Percentiles rank a stretch among this genome's conserved stretches.
These are phyloP conservation scores for Fusarium sp. DNA, from an alignment of 2,329 filamentous ascomycete species.

Conservation along the genomic window DNA sequence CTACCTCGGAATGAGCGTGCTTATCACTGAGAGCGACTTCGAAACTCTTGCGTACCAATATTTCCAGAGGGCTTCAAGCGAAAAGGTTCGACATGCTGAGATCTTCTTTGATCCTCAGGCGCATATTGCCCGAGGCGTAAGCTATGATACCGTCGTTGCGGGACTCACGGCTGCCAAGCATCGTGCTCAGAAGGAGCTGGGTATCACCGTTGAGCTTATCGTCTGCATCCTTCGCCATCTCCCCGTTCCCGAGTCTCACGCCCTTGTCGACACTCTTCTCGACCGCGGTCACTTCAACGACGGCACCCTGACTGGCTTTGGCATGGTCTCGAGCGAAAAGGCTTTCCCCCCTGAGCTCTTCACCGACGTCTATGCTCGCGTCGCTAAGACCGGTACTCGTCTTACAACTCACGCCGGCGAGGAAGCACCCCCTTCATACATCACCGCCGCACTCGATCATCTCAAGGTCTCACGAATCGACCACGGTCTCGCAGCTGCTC, in stretches of 20 bases:
- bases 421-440: slow-evolving; percentile 78
- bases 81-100: slow-evolving; percentile 80
- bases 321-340: slow-evolving; percentile 76
- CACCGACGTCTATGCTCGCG: slow-evolving; percentile 68
- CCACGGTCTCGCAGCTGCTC: slow-evolving; percentile 77
- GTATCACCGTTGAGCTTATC: slow-evolving; percentile 76
- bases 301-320: slow-evolving; percentile 73
- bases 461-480: slow-evolving; percentile 79
- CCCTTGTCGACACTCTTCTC: slow-evolving; percentile 50
- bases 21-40: slow-evolving; percentile 77
- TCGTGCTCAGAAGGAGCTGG: slow-evolving; percentile 73
- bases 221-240: slow-evolving; percentile 82
- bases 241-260: slow-evolving; percentile 70
- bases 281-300: slow-evolving; percentile 62
- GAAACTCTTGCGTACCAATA: slow-evolving; percentile 81
- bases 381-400: slow-evolving; percentile 65
- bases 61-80: slow-evolving; percentile 73
- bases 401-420: slow-evolving; percentile 84
- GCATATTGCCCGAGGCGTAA: slow-evolving; percentile 74
- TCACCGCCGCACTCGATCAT: slow-evolving; percentile 73
- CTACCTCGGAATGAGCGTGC: slow-evolving; percentile 81
- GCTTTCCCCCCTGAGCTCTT: slow-evolving; percentile 73
- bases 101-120: slow-evolving; percentile 88
- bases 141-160: slow-evolving; percentile 73
- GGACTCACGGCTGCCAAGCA: slow-evolving; percentile 74